phyloP scores from a whole-genome alignment of 768 basidiomycete genomes.

The Terana coerulea region DNA sequence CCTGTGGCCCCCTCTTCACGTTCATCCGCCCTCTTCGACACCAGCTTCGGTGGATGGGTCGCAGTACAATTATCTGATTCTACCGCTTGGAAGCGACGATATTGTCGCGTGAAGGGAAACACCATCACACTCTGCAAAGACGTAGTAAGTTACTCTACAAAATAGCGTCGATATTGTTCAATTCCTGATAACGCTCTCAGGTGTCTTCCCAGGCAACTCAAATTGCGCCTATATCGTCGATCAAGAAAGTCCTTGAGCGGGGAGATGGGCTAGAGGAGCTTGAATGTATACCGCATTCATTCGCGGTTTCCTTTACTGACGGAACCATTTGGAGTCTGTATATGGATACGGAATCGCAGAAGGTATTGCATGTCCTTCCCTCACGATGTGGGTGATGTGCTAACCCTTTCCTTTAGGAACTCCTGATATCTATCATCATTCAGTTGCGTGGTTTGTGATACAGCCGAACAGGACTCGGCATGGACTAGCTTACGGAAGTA shows the following conservation, averaged over 20 bases:
- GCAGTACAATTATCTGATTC: constrained; percentile 26
- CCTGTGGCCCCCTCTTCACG: not conserved
- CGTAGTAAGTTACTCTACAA: constrained; percentile 12
- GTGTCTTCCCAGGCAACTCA: not conserved
- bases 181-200: not conserved
- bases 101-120: constrained; percentile 25
- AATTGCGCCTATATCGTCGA: not conserved
- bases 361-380: not conserved
- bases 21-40: not conserved
- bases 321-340: constrained; percentile 2
- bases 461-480: not conserved
- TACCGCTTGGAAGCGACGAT: constrained; percentile 30
- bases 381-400: not conserved
- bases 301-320: not conserved
- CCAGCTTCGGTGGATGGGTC: constrained; percentile 26
- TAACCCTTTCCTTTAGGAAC: not conserved
- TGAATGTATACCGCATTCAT: constrained; percentile 8
- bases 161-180: not conserved
- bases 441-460: not conserved
- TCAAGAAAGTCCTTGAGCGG: not conserved
- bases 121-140: constrained; percentile 26
- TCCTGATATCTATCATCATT: not conserved
- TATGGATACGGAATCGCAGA: constrained; percentile 3
- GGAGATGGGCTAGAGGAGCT: constrained; percentile 10
- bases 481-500: not conserved